Base-by-base conservation (phyloP, 306 rosid genomes). In the Lathyrus sativus region DNA sequence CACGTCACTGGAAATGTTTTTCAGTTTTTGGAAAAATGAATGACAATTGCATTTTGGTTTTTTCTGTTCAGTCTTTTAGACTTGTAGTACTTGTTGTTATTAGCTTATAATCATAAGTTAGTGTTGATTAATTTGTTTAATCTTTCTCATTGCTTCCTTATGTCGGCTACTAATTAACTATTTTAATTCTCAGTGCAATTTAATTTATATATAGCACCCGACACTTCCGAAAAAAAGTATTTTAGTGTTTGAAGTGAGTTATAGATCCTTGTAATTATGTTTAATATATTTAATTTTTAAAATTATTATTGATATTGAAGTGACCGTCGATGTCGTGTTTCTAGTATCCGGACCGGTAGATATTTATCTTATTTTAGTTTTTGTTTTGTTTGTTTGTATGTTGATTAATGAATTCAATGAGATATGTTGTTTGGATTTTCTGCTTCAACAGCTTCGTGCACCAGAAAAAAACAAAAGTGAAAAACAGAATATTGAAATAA, bases 41-140 rank as follows among this genome's bases (percentile, higher is more conserved):
- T 55, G 18, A 55, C 62, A 55, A 12, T 12, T 56, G 38, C 62
- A 56, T 28, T 56, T 56, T 56, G 39, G 18, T 12, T 56, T 55
- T 55, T 28, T 28, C 39, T 12, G 1, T 9, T 51, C 9, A 24
- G 11, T 31, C 10, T 54, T 54, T 54, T 54, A 24, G 9, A 3
- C 15, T 22, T 11, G 4, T 24, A 45, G 18, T 6, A 48, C 57
- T 22, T 22, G 58, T 53, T 3, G 7, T 6, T 19, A 19, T 22
- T 19, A 11, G 26, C 2, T 51, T 8, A 1, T 9, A 51, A 9
- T 50, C 7, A 13, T 43, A 1, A 3, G 1, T 12, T 44, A 53
- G 14, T 53, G 26, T 22, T 10, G 19, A 53, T 10, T 53, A 0
- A 6, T 35, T 53, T 53, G 7, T 10, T 22, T 55, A 24, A 54